A percentile compares a stretch with the other conserved stretches of the same genome.
These are phyloP conservation scores for Scopulariopsis brevicaulis DNA, from an alignment of 2,329 filamentous ascomycete genomes.

Conservation along the genomic window DNA sequence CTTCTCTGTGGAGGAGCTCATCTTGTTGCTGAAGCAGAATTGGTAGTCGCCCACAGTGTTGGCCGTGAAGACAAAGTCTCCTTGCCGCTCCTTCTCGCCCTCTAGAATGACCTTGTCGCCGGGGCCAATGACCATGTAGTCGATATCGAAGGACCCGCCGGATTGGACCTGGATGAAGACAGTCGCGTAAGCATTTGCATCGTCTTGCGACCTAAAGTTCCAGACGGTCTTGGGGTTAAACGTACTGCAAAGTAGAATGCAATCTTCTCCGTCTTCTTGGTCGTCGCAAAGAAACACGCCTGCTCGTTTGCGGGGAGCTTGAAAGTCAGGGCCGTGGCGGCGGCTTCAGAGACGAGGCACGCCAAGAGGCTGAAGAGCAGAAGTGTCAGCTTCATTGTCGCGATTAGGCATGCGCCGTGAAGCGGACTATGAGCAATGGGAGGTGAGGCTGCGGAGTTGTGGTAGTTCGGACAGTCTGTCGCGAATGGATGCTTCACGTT, in stretches of 20 bases:
- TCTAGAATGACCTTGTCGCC: conserved; percentile 71
- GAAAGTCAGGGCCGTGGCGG: conserved; percentile 90
- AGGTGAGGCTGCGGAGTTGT: neutral
- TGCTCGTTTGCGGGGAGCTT: conserved; percentile 83
- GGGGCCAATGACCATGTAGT: conserved; percentile 80
- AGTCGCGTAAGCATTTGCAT: neutral
- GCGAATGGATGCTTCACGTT: neutral
- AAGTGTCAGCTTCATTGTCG: conserved; percentile 53
- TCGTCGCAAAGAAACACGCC: conserved; percentile 84
- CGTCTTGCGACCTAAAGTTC: neutral
- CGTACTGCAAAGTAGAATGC: conserved; percentile 97
- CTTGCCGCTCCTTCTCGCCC: conserved; percentile 84
- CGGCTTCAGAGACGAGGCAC: conserved; percentile 56
- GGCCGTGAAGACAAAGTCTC: conserved; percentile 95
- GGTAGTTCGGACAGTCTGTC: neutral
- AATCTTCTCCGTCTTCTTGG: conserved; percentile 75
- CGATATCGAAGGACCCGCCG: conserved; percentile 93
- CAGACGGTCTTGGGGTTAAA: conserved; percentile 7
- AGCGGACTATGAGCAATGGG: neutral
- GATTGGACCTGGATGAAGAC: conserved; percentile 70
- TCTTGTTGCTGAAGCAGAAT: conserved; percentile 98
- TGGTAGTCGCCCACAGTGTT: conserved; percentile 80
- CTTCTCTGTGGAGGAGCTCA: conserved; percentile 97
- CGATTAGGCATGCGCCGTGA: neutral
- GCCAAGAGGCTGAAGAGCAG: conserved; percentile 59